Conservation (phyloP, 352 stramenopile genomes). For the Globisporangium nagaii region DNA sequence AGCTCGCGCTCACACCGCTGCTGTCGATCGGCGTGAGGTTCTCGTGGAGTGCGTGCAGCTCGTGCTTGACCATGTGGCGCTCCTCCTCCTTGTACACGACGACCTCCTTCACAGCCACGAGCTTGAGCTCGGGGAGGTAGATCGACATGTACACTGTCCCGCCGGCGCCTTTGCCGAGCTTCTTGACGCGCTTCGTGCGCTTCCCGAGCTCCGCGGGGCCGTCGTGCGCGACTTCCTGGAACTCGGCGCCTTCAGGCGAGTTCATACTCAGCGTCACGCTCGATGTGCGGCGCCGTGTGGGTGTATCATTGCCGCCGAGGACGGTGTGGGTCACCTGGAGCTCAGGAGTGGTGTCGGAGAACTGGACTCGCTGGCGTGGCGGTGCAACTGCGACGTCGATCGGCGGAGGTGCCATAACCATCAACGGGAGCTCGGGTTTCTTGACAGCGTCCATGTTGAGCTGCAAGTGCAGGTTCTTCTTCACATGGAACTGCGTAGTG, state of each 20-base stretch:
- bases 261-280: slow-evolving; percentile 58
- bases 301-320: background rate
- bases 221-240: slow-evolving; percentile 66
- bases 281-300: slow-evolving; percentile 32
- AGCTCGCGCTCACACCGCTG: background rate
- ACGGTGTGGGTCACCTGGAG: background rate
- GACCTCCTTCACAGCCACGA: slow-evolving; percentile 87
- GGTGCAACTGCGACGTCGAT: background rate
- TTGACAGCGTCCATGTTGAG: slow-evolving; percentile 40
- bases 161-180: slow-evolving; percentile 77
- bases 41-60: slow-evolving; percentile 82
- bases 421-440: slow-evolving; percentile 29
- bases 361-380: slow-evolving; percentile 6
- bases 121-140: slow-evolving; percentile 76
- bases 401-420: slow-evolving; percentile 18
- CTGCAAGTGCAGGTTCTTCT: slow-evolving; percentile 51
- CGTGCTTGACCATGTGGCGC: slow-evolving; percentile 76
- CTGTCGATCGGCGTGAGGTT: slow-evolving; percentile 69
- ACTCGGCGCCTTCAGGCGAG: slow-evolving; percentile 64
- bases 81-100: slow-evolving; percentile 79
- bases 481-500: slow-evolving; percentile 18
- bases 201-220: slow-evolving; percentile 56
- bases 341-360: background rate
- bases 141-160: slow-evolving; percentile 78
- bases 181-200: slow-evolving; percentile 61